These are phyloP conservation scores for Astragalus glycyphyllos DNA, from an alignment of 306 rosid species.

Conservation along the genomic window DNA sequence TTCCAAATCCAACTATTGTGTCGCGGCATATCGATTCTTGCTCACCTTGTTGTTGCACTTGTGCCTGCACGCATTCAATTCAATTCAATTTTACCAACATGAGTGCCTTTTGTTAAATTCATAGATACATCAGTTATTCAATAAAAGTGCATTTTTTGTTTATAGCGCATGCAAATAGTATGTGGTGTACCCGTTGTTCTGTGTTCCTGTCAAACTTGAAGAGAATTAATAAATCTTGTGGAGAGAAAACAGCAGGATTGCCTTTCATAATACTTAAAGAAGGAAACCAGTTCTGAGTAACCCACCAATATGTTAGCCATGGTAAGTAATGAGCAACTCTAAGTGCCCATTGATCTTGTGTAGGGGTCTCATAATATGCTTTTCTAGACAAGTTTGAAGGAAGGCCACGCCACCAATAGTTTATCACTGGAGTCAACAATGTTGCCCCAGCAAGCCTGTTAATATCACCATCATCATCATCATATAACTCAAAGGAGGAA, in stretches of 20 bases:
- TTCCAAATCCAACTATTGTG: slow-evolving; percentile 59
- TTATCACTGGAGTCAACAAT: slow-evolving; percentile 53
- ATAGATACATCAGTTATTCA: no score
- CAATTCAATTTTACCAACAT: neutral
- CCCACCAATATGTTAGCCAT: slow-evolving; percentile 65
- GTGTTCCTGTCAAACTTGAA: neutral
- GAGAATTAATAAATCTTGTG: slow-evolving; percentile 47
- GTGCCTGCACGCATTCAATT: slow-evolving; percentile 38
- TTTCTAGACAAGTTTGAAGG: slow-evolving; percentile 50
- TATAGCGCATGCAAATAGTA: no score
- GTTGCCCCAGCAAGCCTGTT: slow-evolving; percentile 64
- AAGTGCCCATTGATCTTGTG: slow-evolving; percentile 58
- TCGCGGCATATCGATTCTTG: slow-evolving; percentile 62
- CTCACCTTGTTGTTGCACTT: slow-evolving; percentile 59
- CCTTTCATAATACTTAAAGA: slow-evolving; percentile 39
- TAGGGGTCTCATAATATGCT: slow-evolving; percentile 48
- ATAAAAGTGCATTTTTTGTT: no score
- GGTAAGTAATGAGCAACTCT: slow-evolving; percentile 58
- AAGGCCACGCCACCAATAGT: slow-evolving; percentile 64
- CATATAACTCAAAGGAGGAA: no score
- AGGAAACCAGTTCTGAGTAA: slow-evolving; percentile 63
- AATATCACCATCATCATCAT: no score
- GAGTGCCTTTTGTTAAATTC: no score
- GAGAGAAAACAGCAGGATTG: slow-evolving; percentile 46
- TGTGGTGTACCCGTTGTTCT: slow-evolving; percentile 32